Evolutionary conservation across 768 basidiomycete species (phyloP), one percentile per base, ranked within the genome.

Genomic region (Amanita molliuscula): DNA sequence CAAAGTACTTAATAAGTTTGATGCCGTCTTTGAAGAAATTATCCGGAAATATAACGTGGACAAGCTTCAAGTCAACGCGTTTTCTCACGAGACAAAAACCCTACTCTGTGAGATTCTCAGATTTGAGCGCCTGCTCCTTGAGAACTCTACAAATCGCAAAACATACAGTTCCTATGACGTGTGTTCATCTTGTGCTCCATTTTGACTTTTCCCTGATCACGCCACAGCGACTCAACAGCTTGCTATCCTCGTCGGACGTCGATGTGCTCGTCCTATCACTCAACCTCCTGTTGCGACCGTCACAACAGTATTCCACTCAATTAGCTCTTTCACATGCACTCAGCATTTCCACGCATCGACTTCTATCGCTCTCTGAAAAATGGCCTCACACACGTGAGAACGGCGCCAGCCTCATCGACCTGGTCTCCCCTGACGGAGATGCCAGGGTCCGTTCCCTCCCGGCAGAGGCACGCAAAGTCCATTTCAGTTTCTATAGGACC

Each of bases 91-190:
- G 37, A 82, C 82, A 21, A 94, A 92, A 73, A 76, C 75, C 51
- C 71, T 80, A 2, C 63, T 97, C 10, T 79, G 82, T 54, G 83
- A 87, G 62, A 84, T 99, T 56, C 77, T 99, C 53, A 75, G 82
- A 56, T 93, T 99, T 56, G 82, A 92, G 69, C 78, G 88, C 54
- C 68, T 98, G 34, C 69, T 99, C 46, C 72, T 99, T 59, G 96
- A 98, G 69, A 96, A 97, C 65, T 95, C 93, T 42, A 99, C 96
- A 35, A 98, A 95, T 63, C 75, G 96, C 60, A 98, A 97, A 72
- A 88, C 93, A 51, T 99, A 85, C 68, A 83, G 79, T 53, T 95
- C 92, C 3, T 99, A 96, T 66, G 96, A 99, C 64, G 95, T 98
- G 67, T 72, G 36, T 21, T 54, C 52, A 15, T 44, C 31, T 50